Percentiles rank a stretch among this genome's conserved stretches.
Conservation (phyloP, 352 stramenopile species). For the Phytopythium delawarense region DNA sequence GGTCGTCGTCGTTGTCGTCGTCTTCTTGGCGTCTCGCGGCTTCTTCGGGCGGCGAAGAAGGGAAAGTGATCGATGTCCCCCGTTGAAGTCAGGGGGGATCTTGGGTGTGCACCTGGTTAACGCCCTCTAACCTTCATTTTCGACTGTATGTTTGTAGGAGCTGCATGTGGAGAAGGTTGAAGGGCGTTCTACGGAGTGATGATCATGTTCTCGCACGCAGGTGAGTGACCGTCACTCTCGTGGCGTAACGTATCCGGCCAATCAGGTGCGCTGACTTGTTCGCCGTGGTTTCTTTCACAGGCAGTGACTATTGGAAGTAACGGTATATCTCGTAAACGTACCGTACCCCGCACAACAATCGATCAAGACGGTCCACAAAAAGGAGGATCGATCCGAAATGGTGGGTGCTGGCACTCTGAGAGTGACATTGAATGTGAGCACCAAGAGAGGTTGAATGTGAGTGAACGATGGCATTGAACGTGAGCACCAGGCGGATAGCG, state of each 20-base stretch:
- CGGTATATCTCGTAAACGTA: not conserved
- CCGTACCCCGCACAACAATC: not conserved
- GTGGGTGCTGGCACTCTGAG: not conserved
- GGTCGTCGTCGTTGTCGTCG: not conserved
- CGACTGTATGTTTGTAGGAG: not conserved
- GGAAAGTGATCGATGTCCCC: not conserved
- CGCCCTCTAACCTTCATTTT: slow-evolving; percentile 6
- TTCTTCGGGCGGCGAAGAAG: not conserved
- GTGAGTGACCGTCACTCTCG: slow-evolving; percentile 5
- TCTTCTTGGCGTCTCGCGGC: not conserved
- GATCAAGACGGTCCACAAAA: not conserved
- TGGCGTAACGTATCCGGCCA: slow-evolving; percentile 8
- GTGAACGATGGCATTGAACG: no score
- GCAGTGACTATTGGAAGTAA: not conserved
- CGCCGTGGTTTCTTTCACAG: not conserved
- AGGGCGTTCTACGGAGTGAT: not conserved
- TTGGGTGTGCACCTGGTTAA: slow-evolving; percentile 1
- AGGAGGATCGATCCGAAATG: no score
- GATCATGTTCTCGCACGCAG: slow-evolving; percentile 1
- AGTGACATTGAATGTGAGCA: not conserved
- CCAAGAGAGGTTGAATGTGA: no score
- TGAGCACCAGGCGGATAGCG: no score
- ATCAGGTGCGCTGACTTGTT: slow-evolving; percentile 9
- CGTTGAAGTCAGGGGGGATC: slow-evolving; percentile 7
- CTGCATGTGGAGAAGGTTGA: not conserved